These are phyloP conservation scores for Aureobasidium sp. DNA, from an alignment of 2,329 filamentous ascomycete species.

Conservation along the genomic window DNA sequence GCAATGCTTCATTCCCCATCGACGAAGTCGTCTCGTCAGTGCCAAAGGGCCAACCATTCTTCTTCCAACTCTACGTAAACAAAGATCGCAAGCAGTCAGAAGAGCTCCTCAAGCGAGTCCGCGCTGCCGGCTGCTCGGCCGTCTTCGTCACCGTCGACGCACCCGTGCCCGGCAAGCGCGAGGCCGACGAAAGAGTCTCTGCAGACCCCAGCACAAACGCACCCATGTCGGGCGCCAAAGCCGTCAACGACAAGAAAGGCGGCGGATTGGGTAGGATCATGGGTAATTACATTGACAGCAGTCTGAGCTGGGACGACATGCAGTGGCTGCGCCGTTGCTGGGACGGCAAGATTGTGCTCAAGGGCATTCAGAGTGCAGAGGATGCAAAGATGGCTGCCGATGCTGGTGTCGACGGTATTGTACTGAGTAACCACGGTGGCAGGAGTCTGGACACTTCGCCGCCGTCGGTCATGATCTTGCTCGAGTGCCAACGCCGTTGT, in stretches of 20 bases:
- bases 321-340: slow-evolving; percentile 37
- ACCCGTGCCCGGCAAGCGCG: slow-evolving; percentile 51
- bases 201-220: slow-evolving; percentile 43
- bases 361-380: slow-evolving; percentile 36
- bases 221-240: slow-evolving; percentile 45
- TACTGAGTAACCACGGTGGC: slow-evolving; percentile 48
- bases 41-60: slow-evolving; percentile 31
- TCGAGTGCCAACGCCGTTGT: slow-evolving; percentile 57
- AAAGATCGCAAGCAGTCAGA: slow-evolving; percentile 48
- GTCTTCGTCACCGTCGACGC: slow-evolving; percentile 55
- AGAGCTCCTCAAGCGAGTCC: slow-evolving; percentile 42
- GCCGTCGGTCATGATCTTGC: slow-evolving; percentile 51
- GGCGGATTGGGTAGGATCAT: slow-evolving; percentile 50
- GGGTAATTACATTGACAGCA: slow-evolving; percentile 51
- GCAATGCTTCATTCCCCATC: slow-evolving; percentile 29
- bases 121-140: slow-evolving; percentile 42
- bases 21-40: slow-evolving; percentile 26
- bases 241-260: slow-evolving; percentile 48
- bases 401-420: slow-evolving; percentile 39
- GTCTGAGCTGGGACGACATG: slow-evolving; percentile 45
- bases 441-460: slow-evolving; percentile 46
- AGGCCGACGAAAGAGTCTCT: slow-evolving; percentile 39
- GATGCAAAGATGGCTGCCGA: slow-evolving; percentile 38
- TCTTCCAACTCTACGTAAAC: slow-evolving; percentile 59
- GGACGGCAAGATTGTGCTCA: slow-evolving; percentile 37